Conservation (phyloP, 352 stramenopile species). For the Pythium dissimile region DNA sequence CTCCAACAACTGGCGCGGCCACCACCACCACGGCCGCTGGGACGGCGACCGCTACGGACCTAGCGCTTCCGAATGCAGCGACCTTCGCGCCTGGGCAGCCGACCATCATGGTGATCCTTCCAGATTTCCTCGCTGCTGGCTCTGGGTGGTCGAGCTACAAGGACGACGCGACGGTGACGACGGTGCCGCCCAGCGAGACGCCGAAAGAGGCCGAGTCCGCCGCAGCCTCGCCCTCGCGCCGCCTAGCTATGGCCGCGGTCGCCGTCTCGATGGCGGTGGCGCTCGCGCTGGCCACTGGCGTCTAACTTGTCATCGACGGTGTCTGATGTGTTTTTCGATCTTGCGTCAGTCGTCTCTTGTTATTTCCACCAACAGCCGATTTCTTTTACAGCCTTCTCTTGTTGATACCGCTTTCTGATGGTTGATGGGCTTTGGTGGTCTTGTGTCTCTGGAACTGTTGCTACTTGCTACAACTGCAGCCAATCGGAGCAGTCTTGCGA, state of each 20-base stretch:
- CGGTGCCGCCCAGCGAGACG: neutral
- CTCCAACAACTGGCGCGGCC: neutral
- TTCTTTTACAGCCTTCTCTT: too few relatives aligned
- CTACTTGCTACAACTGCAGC: too few relatives aligned
- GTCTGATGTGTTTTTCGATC: neutral
- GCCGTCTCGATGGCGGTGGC: neutral
- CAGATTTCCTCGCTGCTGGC: constrained; percentile 44
- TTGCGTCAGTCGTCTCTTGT: too few relatives aligned
- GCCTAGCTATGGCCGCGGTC: neutral
- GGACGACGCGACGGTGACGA: neutral
- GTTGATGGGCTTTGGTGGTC: too few relatives aligned
- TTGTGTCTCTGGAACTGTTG: too few relatives aligned
- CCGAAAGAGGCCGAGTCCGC: neutral
- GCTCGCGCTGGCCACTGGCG: too few relatives aligned
- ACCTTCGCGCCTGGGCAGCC: constrained; percentile 13
- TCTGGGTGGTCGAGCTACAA: constrained; percentile 23
- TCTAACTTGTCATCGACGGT: neutral
- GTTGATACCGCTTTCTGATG: too few relatives aligned
- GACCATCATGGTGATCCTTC: constrained; percentile 59
- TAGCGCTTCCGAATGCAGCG: neutral
- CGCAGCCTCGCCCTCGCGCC: neutral
- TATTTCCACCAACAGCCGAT: too few relatives aligned
- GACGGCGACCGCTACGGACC: neutral
- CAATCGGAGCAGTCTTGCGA: too few relatives aligned
- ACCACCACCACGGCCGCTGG: neutral